Evolutionary conservation across 2,329 filamentous ascomycete genomes (phyloP), one percentile per base, ranked within the genome.

Genomic region (Beauveria brongniartii): DNA sequence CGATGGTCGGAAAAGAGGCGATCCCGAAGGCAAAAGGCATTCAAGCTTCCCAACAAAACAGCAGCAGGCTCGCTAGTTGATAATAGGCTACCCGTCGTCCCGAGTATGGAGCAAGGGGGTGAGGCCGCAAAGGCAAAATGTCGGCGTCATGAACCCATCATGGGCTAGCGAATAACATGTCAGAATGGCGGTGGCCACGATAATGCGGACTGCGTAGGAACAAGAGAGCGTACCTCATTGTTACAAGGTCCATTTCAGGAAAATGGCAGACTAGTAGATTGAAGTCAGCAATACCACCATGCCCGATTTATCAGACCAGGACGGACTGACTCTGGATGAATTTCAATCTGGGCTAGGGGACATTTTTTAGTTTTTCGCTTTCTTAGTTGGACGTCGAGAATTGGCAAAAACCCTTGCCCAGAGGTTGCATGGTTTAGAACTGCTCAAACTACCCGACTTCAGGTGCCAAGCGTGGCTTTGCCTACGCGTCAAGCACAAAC

Each of bases 141-240:
- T 48, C 28, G 55, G 55, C 55, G 55, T 50, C 55, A 57, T 57
- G 34, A 40, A 46, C 44, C 55, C 55, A 57, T 58, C 37, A 55
- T 54, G 37, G 20, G 40, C 53, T 30, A 28, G 51, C 51, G 34
- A 43, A 54, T 3, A 34, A 34, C 30, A 34, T 34, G 30, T 34
- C 30, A 34, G 30, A 34, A 34, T 34, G 30, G 30, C 30, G 30
- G 30, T 34, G 30, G 30, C 30, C 30, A 34, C 30, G 30, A 34
- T 34, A 34, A 34, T 34, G 30, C 10, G 1, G 30, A 12, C 30
- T 12, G 30, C 30, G 30, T 34, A 34, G 30, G 30, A 12, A 10
- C 30, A 55, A 24, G 12, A 30, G 7, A 10, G 43, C 43, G n/a
- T n/a, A 46, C 28, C 47, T 50, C 24, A 20, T 30, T n/a, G 47